Evolutionary conservation across 805 yeast species (phyloP), one percentile per base, ranked within the genome.

Genomic region (Starmerella sp.): DNA sequence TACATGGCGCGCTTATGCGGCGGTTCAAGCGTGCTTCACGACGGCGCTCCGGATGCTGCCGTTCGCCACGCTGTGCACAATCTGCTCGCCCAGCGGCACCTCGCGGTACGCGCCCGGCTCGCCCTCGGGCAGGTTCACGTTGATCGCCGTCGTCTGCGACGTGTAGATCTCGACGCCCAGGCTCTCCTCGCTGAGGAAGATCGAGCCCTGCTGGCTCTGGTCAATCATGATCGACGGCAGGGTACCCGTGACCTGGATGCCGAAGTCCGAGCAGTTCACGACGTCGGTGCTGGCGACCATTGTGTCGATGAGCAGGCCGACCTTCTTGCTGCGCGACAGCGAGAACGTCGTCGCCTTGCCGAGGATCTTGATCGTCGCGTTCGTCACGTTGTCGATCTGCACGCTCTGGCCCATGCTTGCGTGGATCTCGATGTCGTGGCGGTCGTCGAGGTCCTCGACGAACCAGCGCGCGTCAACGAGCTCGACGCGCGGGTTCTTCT

Each of bases 271-370:
- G 54, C 89, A 82, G 71, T 89, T 89, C 70, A 91, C 86, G 54
- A 91, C 74, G 60, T 91, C 97, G 53, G 91, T 75, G 45, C 96
- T 93, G 6, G 96, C 82, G 50, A 93, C 86, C 64, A 88, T 79
- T 32, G 85, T 78, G 57, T 93, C 97, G 38, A 89, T 77, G 35
- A 93, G 84, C 32, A 93, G 73, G 9, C 89, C 96, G 36, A 82
- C 77, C 58, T 81, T 81, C 35, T 73, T 73, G 63, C 95, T 81
- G 55, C 83, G 83, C 58, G 84, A 83, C 59, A 93, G 65, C 2
- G 96, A 79, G 54, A 93, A 79, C 0, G 96, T 93, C 64, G 88
- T 90, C 51, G 87, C 90, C 68, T 93, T 93, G 56, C 97, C 98
- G 68, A 81, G 82, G 65, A 93, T 75, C 68, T 86, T 93, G 57